Evolutionary conservation across 2,329 filamentous ascomycete species (phyloP).

Genomic region (Fusarium temperatum): DNA sequence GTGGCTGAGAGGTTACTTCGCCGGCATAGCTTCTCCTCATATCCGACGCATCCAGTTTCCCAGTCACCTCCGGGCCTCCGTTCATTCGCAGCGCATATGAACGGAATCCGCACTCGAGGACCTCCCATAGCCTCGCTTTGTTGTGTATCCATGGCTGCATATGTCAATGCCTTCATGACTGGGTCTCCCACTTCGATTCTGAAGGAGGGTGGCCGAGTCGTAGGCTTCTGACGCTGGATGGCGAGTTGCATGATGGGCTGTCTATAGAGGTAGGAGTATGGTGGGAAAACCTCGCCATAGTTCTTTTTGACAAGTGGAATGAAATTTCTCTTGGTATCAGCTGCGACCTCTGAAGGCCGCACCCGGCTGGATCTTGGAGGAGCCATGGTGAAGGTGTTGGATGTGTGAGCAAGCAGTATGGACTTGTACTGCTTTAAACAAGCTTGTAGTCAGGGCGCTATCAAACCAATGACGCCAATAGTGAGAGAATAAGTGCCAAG

Average conservation of each 20-base stretch:
- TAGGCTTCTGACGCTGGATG: slow-evolving; percentile 48
- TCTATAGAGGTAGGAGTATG: slow-evolving; percentile 67
- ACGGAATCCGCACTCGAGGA: slow-evolving; percentile 60
- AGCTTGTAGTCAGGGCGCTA: background rate
- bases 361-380: slow-evolving; percentile 47
- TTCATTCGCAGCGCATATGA: slow-evolving; percentile 80
- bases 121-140: slow-evolving; percentile 47
- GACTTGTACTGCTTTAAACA: background rate
- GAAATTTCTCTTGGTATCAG: slow-evolving; percentile 75
- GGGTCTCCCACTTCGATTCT: slow-evolving; percentile 66
- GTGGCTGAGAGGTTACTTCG: slow-evolving; percentile 78
- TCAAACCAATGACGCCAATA: slow-evolving; percentile 6
- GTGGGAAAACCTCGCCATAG: slow-evolving; percentile 63
- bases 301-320: slow-evolving; percentile 70
- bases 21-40: slow-evolving; percentile 75
- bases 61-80: slow-evolving; percentile 82
- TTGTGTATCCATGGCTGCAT: slow-evolving; percentile 55
- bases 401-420: background rate
- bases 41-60: slow-evolving; percentile 67
- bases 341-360: slow-evolving; percentile 69
- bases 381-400: slow-evolving; percentile 41
- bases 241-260: slow-evolving; percentile 59
- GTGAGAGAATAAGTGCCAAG: background rate
- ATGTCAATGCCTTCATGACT: slow-evolving; percentile 67
- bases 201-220: slow-evolving; percentile 56